These are phyloP conservation scores for Simmondsia chinensis DNA, from an alignment of 148 eudicot genomes.

Conservation along the genomic window DNA sequence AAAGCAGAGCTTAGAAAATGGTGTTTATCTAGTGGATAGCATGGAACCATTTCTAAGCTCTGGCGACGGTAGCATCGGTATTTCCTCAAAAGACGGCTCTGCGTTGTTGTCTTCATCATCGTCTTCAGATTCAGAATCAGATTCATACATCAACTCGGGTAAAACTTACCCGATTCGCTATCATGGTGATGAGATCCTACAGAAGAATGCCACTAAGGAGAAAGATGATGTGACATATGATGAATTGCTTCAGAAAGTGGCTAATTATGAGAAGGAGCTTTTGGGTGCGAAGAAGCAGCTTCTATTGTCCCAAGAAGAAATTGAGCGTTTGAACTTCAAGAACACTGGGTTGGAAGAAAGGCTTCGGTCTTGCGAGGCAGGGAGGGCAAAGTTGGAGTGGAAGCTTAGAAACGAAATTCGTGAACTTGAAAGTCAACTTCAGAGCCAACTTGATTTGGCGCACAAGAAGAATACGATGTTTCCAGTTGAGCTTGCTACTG, in stretches of 20 bases:
- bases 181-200: slow-evolving; percentile 16
- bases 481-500: slow-evolving; percentile 39
- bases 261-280: slow-evolving; percentile 39
- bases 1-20: slow-evolving; percentile 18
- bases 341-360: slow-evolving; percentile 29
- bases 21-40: slow-evolving; percentile 16
- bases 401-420: slow-evolving; percentile 13
- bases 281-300: slow-evolving; percentile 32
- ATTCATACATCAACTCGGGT: slow-evolving; percentile 24
- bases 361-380: slow-evolving; percentile 25
- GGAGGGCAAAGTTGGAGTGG: slow-evolving; percentile 12
- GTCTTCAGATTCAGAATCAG: slow-evolving; percentile 74
- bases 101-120: slow-evolving; percentile 33
- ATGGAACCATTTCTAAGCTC: slow-evolving; percentile 30
- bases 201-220: slow-evolving; percentile 9
- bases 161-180: slow-evolving; percentile 17
- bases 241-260: slow-evolving; percentile 28
- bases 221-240: slow-evolving; percentile 17
- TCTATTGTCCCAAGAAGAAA: slow-evolving; percentile 42
- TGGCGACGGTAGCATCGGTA: slow-evolving; percentile 39
- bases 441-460: slow-evolving; percentile 28
- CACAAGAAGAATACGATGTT: slow-evolving; percentile 18
- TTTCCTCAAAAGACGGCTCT: slow-evolving; percentile 41
- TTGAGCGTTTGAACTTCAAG: slow-evolving; percentile 38
- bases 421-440: slow-evolving; percentile 18